Base-by-base conservation (phyloP, 148 eudicot genomes). In the Chenopodium quinoa region DNA sequence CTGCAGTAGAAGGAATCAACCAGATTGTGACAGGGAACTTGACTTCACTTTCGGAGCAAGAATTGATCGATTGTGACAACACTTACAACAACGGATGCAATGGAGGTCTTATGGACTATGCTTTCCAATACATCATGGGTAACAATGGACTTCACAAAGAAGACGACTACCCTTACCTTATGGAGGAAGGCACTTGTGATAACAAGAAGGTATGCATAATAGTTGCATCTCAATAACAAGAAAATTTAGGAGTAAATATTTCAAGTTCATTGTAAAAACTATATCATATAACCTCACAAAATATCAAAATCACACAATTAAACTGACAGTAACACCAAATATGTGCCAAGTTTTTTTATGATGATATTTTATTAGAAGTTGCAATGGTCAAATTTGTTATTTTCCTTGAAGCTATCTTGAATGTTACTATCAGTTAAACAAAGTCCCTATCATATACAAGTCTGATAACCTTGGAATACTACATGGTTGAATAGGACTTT, bases 61-160 rank as follows among this genome's bases (percentile, higher is more conserved):
- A 97, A 85, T 85, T 97, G 76, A 86, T 97, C 14, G 98, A 97
- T 75, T 97, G 99, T 40, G 98, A 97, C 90, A 94, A 93, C 3
- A 79, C 86, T 34, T 85, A 64, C 48, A 97, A 97, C 90, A 87
- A 85, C 48, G 99, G 98, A 14, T 97, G 99, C 87, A 90, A 87
- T 76, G 99, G 99, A 29, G 99, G 99, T 32, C 98, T 97, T 63
- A 97, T 97, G 99, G 99, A 97, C 81, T 89, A 94, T 52, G 99
- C 99, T 22, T 97, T 91, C 47, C 50, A 90, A 60, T 97, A 79
- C 83, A 91, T 97, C 63, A 90, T 88, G 32, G 71, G 81, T 27
- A 90, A 86, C 69, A 92, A 92, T 14, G 99, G 99, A 37, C 97
- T 97, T 79, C 98, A 87, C 25, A 94, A 88, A 82, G 98, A 97